These are phyloP conservation scores for Podospora comata DNA, from an alignment of 495 filamentous ascomycete genomes.

Conservation along the genomic window DNA sequence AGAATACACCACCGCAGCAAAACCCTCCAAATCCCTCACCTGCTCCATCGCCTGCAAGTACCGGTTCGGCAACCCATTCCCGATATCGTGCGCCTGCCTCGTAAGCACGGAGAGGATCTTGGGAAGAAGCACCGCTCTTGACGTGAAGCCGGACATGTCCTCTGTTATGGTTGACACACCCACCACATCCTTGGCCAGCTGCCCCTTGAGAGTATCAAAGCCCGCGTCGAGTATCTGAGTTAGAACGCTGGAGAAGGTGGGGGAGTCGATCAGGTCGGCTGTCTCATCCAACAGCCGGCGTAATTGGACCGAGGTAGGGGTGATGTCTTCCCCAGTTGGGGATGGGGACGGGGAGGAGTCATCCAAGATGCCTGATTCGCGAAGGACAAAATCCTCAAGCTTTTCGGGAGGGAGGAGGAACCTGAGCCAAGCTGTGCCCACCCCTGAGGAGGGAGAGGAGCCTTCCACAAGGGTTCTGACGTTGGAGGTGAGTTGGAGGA, in stretches of 20 bases:
- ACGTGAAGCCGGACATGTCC: conserved; percentile 36
- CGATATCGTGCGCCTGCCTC: conserved; percentile 85
- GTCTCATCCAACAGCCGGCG: conserved; percentile 81
- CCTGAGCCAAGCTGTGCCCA: conserved; percentile 67
- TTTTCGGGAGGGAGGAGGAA: conserved; percentile 77
- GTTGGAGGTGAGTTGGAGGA: conserved; percentile 73
- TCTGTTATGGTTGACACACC: conserved; percentile 19
- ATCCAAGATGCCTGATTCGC: conserved; percentile 72
- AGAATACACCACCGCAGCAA: conserved; percentile 90
- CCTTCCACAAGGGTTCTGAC: conserved; percentile 84
- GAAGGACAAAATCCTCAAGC: conserved; percentile 76
- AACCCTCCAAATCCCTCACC: conserved; percentile 84
- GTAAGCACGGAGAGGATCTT: conserved; percentile 83
- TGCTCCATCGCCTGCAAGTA: conserved; percentile 81
- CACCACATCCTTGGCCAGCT: conserved; percentile 63
- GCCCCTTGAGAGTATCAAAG: conserved; percentile 76
- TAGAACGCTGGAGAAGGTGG: conserved; percentile 77
- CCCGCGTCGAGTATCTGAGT: conserved; percentile 82
- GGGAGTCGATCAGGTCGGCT: conserved; percentile 91
- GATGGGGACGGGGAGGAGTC: conserved; percentile 23
- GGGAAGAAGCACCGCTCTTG: conserved; percentile 71
- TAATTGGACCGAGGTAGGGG: not conserved
- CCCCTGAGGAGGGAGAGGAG: conserved; percentile 61
- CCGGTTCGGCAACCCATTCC: conserved; percentile 79
- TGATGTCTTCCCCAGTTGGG: not conserved